Base-by-base conservation (phyloP, 2,329 filamentous ascomycete species). In the Penicillium occitanis region DNA sequence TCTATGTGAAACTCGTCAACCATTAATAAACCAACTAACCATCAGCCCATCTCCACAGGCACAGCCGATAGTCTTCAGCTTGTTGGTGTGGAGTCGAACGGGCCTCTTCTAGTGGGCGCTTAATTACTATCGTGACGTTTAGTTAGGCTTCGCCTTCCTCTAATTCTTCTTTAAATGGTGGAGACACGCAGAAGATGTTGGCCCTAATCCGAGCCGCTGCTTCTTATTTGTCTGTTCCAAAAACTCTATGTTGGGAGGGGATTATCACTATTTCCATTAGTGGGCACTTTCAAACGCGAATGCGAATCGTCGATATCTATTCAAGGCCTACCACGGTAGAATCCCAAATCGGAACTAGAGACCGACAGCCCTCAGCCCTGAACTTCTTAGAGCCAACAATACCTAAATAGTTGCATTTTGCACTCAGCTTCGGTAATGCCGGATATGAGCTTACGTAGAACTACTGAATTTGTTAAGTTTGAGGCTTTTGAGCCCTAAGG, bases 151-250 rank as follows among this genome's bases (percentile, higher is more conserved):
- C 6, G 2, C 33, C 10, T 25, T 14, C 10, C n/a, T 37, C 51
- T 37, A 14, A 14, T 40, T 57, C 33, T 37, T 14, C 4, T 37
- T 57, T 25, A 25, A 57, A 22, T 57, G 33, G 53, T 37, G 33
- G 53, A 57, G 33, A 40, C 53, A 33, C 19, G 53, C n/a, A 40
- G 53, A 37, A 37, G 10, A 14, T 57, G 53, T 57, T 57, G 53
- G 53, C 33, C 19, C 53, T 57, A 57, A 40, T 25, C 5, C 8
- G 53, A 25, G n/a, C 53, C 53, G 33, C 11, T 57, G 33, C 30
- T 57, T 57, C 17, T 57, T 8, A 57, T 57, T 55, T 57, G 53
- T 25, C 53, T 37, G 53, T 37, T 19, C 53, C 33, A 14, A 40
- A 5, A 3, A 22, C 17, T 22, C 30, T 19, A 35, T 55, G 51